Conservation (phyloP, 768 basidiomycete genomes). For the Tremella yokohamensis region DNA sequence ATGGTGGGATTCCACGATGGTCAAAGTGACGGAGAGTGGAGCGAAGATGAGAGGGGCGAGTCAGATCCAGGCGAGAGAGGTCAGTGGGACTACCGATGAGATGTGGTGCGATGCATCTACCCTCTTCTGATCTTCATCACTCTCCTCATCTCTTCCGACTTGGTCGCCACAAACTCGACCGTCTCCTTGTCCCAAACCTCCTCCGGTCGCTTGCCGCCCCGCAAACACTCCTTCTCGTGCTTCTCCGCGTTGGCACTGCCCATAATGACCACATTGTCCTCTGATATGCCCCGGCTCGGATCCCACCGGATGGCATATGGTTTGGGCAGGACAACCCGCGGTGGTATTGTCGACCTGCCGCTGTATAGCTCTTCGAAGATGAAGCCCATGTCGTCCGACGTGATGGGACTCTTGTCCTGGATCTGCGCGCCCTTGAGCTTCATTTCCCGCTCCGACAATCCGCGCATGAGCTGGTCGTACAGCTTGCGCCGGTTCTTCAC, state of each 20-base stretch:
- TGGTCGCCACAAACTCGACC: conserved; percentile 59
- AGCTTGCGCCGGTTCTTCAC: conserved; percentile 80
- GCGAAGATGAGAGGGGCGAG: conserved; percentile 8
- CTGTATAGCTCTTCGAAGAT: conserved; percentile 84
- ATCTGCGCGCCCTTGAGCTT: conserved; percentile 60
- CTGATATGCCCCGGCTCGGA: conserved; percentile 59
- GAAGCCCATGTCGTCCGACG: conserved; percentile 75
- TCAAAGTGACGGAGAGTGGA: conserved; percentile 12
- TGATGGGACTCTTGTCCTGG: conserved; percentile 56
- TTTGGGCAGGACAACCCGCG: conserved; percentile 66
- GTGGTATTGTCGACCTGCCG: conserved; percentile 69
- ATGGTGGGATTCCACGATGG: conserved; percentile 36
- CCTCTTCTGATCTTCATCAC: conserved; percentile 36
- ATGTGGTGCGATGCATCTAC: conserved; percentile 9
- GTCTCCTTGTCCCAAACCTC: conserved; percentile 71
- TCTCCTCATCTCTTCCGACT: conserved; percentile 61
- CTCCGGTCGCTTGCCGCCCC: conserved; percentile 53
- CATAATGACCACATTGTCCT: conserved; percentile 84
- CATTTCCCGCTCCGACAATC: conserved; percentile 70
- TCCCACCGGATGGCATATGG: conserved; percentile 84
- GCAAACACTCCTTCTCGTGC: conserved; percentile 55
- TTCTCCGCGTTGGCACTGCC: conserved; percentile 69
- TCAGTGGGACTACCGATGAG: conserved; percentile 2
- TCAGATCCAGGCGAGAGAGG: conserved; percentile 3
- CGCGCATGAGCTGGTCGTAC: conserved; percentile 73